phyloP scores from a whole-genome alignment of 1,139 yeast species.

The Diutina catenulata region DNA sequence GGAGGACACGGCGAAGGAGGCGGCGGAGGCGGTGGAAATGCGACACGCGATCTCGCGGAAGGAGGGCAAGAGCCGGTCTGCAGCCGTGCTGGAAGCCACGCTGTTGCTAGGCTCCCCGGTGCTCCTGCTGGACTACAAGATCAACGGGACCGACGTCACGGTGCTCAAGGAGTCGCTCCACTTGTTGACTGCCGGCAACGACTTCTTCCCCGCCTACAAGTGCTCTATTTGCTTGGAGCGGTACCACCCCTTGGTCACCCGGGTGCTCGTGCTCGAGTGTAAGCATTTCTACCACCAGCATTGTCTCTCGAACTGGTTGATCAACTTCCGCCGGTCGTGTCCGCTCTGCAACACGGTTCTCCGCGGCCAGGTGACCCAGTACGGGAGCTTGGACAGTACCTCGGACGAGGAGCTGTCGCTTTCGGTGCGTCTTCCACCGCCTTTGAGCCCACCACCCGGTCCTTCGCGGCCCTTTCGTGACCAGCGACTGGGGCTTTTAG shows the following conservation, averaged over 20 bases:
- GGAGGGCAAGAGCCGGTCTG: too few relatives aligned
- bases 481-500: too few relatives aligned
- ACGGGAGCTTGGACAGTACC: background rate
- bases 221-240: conserved; percentile 36
- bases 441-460: too few relatives aligned
- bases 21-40: too few relatives aligned
- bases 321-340: conserved; percentile 32
- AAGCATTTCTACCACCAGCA: conserved; percentile 34
- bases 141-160: background rate
- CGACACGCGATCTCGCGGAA: too few relatives aligned
- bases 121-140: too few relatives aligned
- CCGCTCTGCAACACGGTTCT: conserved; percentile 27
- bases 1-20: too few relatives aligned
- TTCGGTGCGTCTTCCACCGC: too few relatives aligned
- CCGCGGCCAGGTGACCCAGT: background rate
- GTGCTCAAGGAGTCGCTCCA: conserved; percentile 3
- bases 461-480: too few relatives aligned
- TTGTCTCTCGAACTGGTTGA: conserved; percentile 35
- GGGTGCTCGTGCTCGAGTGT: conserved; percentile 31
- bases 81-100: too few relatives aligned
- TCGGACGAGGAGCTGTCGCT: background rate
- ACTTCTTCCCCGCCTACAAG: conserved; percentile 29
- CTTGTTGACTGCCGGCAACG: conserved; percentile 21
- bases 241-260: conserved; percentile 24
- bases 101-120: too few relatives aligned